Evolutionary conservation across 2,329 filamentous ascomycete species (phyloP).

Genomic region (Furcasterigmium sp.): DNA sequence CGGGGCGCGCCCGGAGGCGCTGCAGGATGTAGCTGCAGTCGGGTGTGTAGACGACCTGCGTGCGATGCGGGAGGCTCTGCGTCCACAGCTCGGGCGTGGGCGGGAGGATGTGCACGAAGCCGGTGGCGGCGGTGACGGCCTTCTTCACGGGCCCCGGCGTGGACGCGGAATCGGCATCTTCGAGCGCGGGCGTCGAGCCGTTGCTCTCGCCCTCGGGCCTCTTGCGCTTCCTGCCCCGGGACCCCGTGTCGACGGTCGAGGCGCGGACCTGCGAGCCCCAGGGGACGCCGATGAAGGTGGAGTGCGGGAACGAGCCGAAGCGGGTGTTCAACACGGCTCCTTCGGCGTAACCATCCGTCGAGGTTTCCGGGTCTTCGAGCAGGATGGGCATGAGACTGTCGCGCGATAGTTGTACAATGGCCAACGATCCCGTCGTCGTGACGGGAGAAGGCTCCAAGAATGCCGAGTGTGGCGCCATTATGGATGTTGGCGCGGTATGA

Average conservation of each 20-base stretch:
- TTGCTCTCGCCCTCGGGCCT: slow-evolving; percentile 33
- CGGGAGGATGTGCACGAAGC: slow-evolving; percentile 73
- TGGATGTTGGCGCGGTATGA: not conserved
- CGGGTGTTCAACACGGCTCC: slow-evolving; percentile 83
- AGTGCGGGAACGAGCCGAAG: slow-evolving; percentile 86
- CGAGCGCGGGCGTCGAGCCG: slow-evolving; percentile 17
- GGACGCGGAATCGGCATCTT: slow-evolving; percentile 25
- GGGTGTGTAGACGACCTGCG: slow-evolving; percentile 81
- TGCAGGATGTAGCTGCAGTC: slow-evolving; percentile 84
- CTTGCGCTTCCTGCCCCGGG: slow-evolving; percentile 69
- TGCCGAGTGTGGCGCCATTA: slow-evolving; percentile 55
- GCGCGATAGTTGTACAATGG: slow-evolving; percentile 82
- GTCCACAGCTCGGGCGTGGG: slow-evolving; percentile 84
- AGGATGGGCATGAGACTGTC: slow-evolving; percentile 77
- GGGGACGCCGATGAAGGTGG: slow-evolving; percentile 67
- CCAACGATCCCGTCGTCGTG: slow-evolving; percentile 62
- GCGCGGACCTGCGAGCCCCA: slow-evolving; percentile 93
- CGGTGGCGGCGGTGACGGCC: slow-evolving; percentile 51
- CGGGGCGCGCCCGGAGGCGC: slow-evolving; percentile 67
- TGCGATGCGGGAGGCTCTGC: slow-evolving; percentile 71
- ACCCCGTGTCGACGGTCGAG: slow-evolving; percentile 85
- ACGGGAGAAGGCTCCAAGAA: slow-evolving; percentile 68
- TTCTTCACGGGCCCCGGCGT: slow-evolving; percentile 31
- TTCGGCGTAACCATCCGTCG: slow-evolving; percentile 65
- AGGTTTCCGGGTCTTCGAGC: slow-evolving; percentile 54